Evolutionary conservation across 805 yeast species (phyloP).

Genomic region (Candida pseudoglaebosa): DNA sequence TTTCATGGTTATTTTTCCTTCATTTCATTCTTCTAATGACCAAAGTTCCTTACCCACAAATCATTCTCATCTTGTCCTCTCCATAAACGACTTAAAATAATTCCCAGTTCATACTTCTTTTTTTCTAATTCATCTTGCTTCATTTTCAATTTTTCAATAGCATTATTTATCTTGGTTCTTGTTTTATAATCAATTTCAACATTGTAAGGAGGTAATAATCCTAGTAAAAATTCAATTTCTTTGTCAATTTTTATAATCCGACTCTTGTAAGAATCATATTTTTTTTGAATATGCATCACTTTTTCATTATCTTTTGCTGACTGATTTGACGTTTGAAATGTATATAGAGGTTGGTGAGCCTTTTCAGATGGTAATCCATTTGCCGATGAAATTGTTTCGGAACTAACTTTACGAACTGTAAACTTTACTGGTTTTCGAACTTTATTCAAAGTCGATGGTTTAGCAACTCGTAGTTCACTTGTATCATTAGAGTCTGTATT

Average conservation of each 20-base stretch:
- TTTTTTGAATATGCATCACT: slow-evolving; percentile 25
- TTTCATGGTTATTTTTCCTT: no score
- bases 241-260: slow-evolving; percentile 36
- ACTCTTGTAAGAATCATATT: slow-evolving; percentile 29
- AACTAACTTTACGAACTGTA: slow-evolving; percentile 31
- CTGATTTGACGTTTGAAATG: slow-evolving; percentile 3
- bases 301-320: slow-evolving; percentile 11
- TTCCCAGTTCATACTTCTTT: slow-evolving; percentile 39
- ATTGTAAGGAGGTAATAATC: slow-evolving; percentile 40
- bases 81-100: slow-evolving; percentile 40
- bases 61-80: slow-evolving; percentile 39
- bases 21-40: neutral
- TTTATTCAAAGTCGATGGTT: neutral
- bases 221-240: slow-evolving; percentile 35
- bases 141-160: slow-evolving; percentile 35
- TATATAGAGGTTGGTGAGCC: neutral
- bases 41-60: slow-evolving; percentile 35
- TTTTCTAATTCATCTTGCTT: slow-evolving; percentile 40
- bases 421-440: slow-evolving; percentile 26
- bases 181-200: slow-evolving; percentile 42
- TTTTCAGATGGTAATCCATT: neutral
- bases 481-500: neutral
- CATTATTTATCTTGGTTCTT: slow-evolving; percentile 34
- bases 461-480: neutral
- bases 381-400: slow-evolving; percentile 20